A percentile compares a stretch with the other conserved stretches of the same genome.
phyloP scores from a whole-genome alignment of 768 basidiomycete species.

The Mycena latifolia region DNA sequence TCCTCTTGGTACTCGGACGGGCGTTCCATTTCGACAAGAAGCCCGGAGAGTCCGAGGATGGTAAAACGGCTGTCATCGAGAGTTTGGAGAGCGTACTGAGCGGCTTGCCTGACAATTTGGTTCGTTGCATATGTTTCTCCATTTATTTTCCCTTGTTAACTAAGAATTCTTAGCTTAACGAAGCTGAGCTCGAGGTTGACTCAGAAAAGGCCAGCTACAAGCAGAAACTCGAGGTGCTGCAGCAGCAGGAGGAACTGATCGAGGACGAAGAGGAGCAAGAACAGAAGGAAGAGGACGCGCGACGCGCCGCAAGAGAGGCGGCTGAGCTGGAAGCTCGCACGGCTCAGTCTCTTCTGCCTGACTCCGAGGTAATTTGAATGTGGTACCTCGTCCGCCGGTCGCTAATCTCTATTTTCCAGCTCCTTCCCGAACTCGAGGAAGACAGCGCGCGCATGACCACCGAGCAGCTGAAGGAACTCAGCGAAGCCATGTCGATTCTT shows the following conservation, averaged over 20 bases:
- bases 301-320: constrained; percentile 84
- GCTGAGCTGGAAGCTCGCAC: constrained; percentile 83
- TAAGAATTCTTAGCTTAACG: constrained; percentile 76
- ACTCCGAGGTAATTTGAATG: constrained; percentile 74
- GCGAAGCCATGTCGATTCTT: constrained; percentile 90
- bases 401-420: constrained; percentile 49
- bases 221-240: constrained; percentile 97
- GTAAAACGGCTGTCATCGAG: constrained; percentile 83
- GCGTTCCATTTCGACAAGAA: constrained; percentile 94
- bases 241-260: constrained; percentile 99
- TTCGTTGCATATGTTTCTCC: constrained; percentile 53
- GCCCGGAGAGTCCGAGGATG: constrained; percentile 80
- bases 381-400: background rate
- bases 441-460: constrained; percentile 96
- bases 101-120: constrained; percentile 94
- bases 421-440: constrained; percentile 71
- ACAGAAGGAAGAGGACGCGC: constrained; percentile 93
- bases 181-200: constrained; percentile 96
- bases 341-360: constrained; percentile 87
- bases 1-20: constrained; percentile 91
- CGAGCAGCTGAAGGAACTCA: constrained; percentile 94
- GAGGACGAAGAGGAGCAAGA: constrained; percentile 99
- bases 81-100: constrained; percentile 92
- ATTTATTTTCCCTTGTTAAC: constrained; percentile 1
- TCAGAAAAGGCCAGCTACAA: constrained; percentile 96